phyloP scores from a whole-genome alignment of 805 yeast species.

The Debaryomyces prosopidis region DNA sequence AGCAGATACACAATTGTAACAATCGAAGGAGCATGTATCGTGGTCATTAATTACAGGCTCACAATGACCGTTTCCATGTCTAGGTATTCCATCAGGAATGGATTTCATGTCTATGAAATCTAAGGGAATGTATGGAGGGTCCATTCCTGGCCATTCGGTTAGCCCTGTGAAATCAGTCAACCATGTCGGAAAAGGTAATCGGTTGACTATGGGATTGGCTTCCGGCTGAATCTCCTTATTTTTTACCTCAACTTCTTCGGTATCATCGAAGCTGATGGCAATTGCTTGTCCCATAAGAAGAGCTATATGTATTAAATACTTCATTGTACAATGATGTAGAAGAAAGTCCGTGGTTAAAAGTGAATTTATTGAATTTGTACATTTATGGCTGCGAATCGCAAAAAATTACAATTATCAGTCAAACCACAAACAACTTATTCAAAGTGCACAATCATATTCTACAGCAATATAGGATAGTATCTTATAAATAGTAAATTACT shows the following conservation, averaged over 20 bases:
- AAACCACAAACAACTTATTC: background rate
- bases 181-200: conserved; percentile 76
- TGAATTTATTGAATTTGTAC: background rate
- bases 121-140: conserved; percentile 86
- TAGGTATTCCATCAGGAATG: conserved; percentile 48
- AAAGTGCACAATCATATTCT: too few species aligned
- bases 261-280: too few species aligned
- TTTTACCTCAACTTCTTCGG: background rate
- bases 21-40: conserved; percentile 75
- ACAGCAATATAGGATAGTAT: too few species aligned
- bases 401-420: background rate
- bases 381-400: background rate
- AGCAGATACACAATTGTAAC: conserved; percentile 70
- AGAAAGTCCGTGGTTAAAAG: background rate
- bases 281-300: too few species aligned
- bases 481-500: too few species aligned
- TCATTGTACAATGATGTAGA: background rate
- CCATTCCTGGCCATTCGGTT: conserved; percentile 77
- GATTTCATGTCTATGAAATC: conserved; percentile 60
- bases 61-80: conserved; percentile 62
- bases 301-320: background rate
- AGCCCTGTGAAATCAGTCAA: conserved; percentile 71
- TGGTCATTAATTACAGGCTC: conserved; percentile 44
- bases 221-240: background rate
- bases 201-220: background rate